Conservation (phyloP, 768 basidiomycete species). For the Mycena haematopus region DNA sequence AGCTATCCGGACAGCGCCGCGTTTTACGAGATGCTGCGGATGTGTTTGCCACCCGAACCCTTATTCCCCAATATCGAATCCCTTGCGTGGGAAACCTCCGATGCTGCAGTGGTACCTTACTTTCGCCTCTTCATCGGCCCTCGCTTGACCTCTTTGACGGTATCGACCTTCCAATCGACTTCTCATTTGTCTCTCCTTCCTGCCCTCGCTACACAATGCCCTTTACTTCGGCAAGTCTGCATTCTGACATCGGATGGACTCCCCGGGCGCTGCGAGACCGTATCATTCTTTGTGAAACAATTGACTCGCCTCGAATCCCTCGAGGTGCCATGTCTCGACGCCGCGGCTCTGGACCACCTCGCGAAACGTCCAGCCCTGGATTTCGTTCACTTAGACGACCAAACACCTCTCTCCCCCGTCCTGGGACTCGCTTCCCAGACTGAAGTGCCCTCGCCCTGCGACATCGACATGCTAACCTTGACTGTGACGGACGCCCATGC, state of each 20-base stretch:
- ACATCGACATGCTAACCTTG: neutral
- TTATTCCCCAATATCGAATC: conserved; percentile 16
- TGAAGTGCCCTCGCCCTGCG: conserved; percentile 3
- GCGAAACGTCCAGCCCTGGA: neutral
- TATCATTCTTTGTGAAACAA: no score
- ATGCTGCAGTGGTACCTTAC: neutral
- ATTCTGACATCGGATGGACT: neutral
- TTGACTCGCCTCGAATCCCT: no score
- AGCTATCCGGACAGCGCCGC: neutral
- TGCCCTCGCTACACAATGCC: conserved; percentile 10
- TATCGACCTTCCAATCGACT: conserved; percentile 3
- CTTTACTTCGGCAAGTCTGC: conserved; percentile 3
- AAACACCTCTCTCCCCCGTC: no score
- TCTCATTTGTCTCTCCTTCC: conserved; percentile 21
- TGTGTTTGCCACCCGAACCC: conserved; percentile 3
- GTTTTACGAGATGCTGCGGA: conserved; percentile 8
- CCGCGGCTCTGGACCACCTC: conserved; percentile 12
- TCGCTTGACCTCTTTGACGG: no score
- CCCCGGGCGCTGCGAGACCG: no score
- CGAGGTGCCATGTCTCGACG: no score
- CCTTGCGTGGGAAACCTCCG: conserved; percentile 3
- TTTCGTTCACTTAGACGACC: neutral
- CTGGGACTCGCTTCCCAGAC: neutral
- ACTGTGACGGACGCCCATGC: conserved; percentile 1
- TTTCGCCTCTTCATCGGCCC: conserved; percentile 12